Base-by-base conservation (phyloP, 768 basidiomycete genomes). In the Serpula lacrymans region DNA sequence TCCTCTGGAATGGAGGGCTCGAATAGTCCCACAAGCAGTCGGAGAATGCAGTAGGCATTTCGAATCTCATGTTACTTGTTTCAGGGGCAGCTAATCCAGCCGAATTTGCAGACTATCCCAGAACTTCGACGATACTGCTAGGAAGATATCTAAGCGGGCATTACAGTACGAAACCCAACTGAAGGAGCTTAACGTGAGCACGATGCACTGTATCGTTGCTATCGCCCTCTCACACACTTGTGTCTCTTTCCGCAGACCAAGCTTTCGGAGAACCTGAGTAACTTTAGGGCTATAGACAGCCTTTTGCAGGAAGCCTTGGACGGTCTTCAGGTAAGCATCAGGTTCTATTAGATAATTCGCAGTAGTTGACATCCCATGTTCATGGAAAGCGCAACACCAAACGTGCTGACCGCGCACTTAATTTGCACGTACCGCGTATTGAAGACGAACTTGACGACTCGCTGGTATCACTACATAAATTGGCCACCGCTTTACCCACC, bases 271-370 rank as follows among this genome's bases (percentile, higher is more conserved):
- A 76, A 80, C 54, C 64, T 88, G 40, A 80, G 80, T 51, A 88
- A 88, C 54, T 87, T 86, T 40, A 69, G 82, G 39, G 80, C 82
- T 13, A 80, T 88, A 46, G 83, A 88, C 48, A 74, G 74, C 45
- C 72, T 79, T 18, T 69, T 88, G 24, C 78, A 79, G 46, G 84
- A 84, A 38, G 75, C 82, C 4, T 74, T 78, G 39, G 69, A 64
- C 47, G 72, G 71, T 34, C 67, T 88, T 23, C 75, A 81, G 53
- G 87, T 82, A 24, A 42, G 71, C 59, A 28, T 28, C 9, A 28
- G 9, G 4, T 33, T n/a, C 13, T 35, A 11, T n/a, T 23, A 4
- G 13, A 23, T 29, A 16, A 20, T 20, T 26, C 14, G 5, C n/a
- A 11, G 14, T 27, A 8, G 9, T 28, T 7, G 8, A 16, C 37